Base-by-base conservation (phyloP, 2,329 filamentous ascomycete genomes). In the Leptographium lundbergii region DNA sequence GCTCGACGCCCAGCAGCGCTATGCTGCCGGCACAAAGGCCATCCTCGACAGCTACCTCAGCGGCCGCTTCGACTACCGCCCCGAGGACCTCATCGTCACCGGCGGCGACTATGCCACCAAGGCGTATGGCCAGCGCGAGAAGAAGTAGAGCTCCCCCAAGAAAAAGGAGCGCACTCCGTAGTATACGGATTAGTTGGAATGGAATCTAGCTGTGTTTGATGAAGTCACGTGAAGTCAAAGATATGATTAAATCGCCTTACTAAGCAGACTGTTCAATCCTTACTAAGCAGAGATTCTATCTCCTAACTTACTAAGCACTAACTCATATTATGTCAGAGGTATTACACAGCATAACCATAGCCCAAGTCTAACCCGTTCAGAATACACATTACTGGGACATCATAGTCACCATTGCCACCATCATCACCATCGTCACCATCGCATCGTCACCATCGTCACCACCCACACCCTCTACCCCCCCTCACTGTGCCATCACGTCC, bases 1-100 rank as follows among this genome's bases (percentile, higher is more conserved):
- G n/a, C 87, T 99, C 71, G 94, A 99, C 72, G 94, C 94, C 61
- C 94, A 99, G 81, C 86, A 89, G 77, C 85, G 91, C 65, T 96
- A 96, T 72, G 89, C 91, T 68, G 79, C 86, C 64, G 91, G 91
- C 68, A 88, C 84, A 74, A 96, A 96, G 87, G 75, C 80, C 65
- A 97, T 99, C 71, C 80, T 99, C 61, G 81, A 92, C 65, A 91
- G 86, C 75, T 99, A 97, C 82, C 89, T 96, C 72, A 83, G 80
- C 65, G 91, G 91, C 67, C 86, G 84, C 71, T 76, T 89, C 71
- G 91, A 97, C 78, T 99, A 99, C 81, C 80, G 81, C 65, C 84
- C 86, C 59, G 79, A 96, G 78, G 94, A 99, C 71, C 78, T 99
- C 67, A 99, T 99, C 67, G 89, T 96, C 64, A 77, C 88, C 75